Evolutionary conservation across 257 asterid species (phyloP).

Genomic region (Solanum gracilifrons): DNA sequence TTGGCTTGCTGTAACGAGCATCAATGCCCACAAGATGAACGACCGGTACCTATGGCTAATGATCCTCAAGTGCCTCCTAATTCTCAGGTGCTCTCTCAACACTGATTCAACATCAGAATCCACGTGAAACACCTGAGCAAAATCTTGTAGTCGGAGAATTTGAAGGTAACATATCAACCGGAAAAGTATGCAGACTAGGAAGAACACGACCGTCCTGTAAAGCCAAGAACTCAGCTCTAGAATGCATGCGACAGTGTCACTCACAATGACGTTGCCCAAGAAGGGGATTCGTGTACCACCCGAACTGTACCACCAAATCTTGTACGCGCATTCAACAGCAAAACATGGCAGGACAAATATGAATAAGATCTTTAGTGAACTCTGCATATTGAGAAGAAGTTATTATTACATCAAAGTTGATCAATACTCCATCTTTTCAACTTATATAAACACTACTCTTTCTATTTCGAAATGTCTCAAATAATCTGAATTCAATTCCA

Average conservation of each 20-base stretch:
- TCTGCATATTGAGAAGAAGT: conserved; percentile 12
- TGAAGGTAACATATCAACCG: conserved; percentile 19
- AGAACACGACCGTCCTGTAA: conserved; percentile 36
- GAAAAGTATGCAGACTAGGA: conserved; percentile 43
- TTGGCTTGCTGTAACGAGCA: conserved; percentile 16
- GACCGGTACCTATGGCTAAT: conserved; percentile 13
- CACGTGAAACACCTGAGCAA: conserved; percentile 7
- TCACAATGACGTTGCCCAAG: conserved; percentile 26
- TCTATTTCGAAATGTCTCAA: background rate
- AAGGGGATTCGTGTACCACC: conserved; percentile 45
- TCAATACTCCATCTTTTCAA: background rate
- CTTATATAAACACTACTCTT: background rate
- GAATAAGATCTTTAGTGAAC: conserved; percentile 38
- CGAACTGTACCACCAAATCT: conserved; percentile 51
- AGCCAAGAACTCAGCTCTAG: conserved; percentile 29
- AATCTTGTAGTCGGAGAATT: conserved; percentile 8
- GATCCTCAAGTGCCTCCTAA: conserved; percentile 8
- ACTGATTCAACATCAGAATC: conserved; percentile 12
- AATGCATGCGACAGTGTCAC: conserved; percentile 35
- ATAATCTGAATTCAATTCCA: background rate
- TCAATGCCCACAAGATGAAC: conserved; percentile 6
- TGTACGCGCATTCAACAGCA: conserved; percentile 35
- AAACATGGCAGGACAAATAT: conserved; percentile 45
- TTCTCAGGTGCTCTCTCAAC: conserved; percentile 13
- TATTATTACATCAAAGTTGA: background rate